Base-by-base conservation (phyloP, 768 basidiomycete genomes). In the Mycena kentingensis region DNA sequence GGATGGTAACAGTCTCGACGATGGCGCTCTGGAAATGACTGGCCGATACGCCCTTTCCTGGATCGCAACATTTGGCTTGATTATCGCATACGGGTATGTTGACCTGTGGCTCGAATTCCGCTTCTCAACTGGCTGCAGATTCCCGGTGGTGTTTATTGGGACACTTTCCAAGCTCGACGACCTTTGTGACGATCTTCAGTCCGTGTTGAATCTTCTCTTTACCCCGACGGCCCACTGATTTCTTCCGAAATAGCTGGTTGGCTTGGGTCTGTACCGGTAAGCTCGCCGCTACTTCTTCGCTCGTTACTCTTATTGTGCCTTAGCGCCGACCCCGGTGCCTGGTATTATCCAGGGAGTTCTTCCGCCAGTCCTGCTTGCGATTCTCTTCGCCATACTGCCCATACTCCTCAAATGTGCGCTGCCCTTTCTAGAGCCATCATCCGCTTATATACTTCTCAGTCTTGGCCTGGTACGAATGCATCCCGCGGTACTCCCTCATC, bases 401-500 rank as follows among this genome's bases (percentile, higher is more conserved):
- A 66, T 78, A 54, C 70, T 87, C 31, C 68, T 86, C 22, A 69
- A 76, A 61, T 77, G 86, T 85, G 51, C 55, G 77, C 6, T 16
- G 46, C 60, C 11, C 10, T 41, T 25, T 15, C 5, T 6, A 15
- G 18, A 22, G 34, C n/a, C 1, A 22, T 36, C 12, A 4, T 47
- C 49, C 3, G 29, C 56, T 70, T 36, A 31, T 5, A 19, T n/a
- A 19, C 6, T 32, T 25, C 24, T 18, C 46, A 70, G 85, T 67
- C 15, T 67, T 88, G 12, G 83, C 86, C 18, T 80, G 80, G 72
- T 84, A 85, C 58, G 82, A 88, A 65, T 85, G 86, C 39, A 85
- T 86, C 41, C 87, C 87, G 0, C 76, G 82, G 32, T 80, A 80
- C 54, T 85, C 84, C 1, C 70, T 82, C 19, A 79, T 90, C n/a